Conservation (phyloP, 345 rosid species). For the Brassica nigra region DNA sequence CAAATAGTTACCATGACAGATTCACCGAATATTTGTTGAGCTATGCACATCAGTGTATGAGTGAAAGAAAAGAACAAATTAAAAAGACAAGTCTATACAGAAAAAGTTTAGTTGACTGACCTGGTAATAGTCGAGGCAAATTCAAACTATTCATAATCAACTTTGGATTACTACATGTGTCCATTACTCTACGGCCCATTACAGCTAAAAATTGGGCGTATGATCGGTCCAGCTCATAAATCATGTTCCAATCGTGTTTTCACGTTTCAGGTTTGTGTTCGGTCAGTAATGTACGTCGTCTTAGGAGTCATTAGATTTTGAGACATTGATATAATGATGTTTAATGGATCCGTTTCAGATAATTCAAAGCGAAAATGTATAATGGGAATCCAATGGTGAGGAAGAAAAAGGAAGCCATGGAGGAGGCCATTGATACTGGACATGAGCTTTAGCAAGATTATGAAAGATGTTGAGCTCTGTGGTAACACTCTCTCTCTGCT, state of each 20-base stretch:
- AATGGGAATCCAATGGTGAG: too few species aligned
- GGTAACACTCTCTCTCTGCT: too few species aligned
- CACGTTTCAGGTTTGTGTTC: too few species aligned
- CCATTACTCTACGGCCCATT: background rate
- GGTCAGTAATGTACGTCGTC: too few species aligned
- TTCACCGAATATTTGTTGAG: background rate
- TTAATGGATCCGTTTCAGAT: too few species aligned
- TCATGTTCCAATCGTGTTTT: background rate
- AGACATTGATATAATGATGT: too few species aligned
- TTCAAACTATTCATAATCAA: background rate
- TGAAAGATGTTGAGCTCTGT: too few species aligned
- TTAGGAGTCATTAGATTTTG: too few species aligned
- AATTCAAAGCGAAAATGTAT: too few species aligned
- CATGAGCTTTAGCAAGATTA: too few species aligned
- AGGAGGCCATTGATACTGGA: too few species aligned
- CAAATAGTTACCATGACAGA: background rate
- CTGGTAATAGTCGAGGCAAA: constrained; percentile 31
- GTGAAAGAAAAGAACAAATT: background rate
- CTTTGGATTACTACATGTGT: background rate
- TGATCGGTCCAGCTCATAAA: background rate
- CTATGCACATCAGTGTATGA: constrained; percentile 10
- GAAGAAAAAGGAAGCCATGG: too few species aligned
- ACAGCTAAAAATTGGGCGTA: background rate
- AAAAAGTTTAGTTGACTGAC: background rate
- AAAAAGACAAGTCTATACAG: background rate